Base-by-base conservation (phyloP, 139 green algal species). In the Choricystis sp. region DNA sequence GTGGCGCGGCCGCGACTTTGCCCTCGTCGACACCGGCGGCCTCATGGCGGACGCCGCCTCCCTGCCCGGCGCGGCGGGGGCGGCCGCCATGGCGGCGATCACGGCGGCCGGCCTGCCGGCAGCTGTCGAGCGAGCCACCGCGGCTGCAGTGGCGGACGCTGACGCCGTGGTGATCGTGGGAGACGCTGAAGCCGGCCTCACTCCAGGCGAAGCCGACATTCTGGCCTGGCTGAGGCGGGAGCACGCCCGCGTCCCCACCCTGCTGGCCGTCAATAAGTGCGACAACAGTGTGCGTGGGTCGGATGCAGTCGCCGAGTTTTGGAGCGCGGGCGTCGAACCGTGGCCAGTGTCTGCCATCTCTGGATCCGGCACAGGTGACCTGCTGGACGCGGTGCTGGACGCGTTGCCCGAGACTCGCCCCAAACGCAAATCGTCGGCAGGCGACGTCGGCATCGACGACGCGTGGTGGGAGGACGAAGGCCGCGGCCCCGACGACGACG, bases 261-360 rank as follows among this genome's bases (percentile, higher is more conserved):
- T 86, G n/a, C 78, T 98, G 65, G 89, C 84, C 5, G 85, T 98
- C 60, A 98, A 98, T 87, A 98, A 98, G 76, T 98, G 92, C 73
- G 92, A 98, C 59, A 95, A 85, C 62, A 64, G 61, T 1, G 66
- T 57, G 4, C 84, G 84, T 49, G 88, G 82, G 0, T 81, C 94
- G 66, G 55, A 76, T 49, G 79, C 91, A 71, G 80, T 80, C 1
- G 73, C 88, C 19, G 87, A 92, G 55, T 98, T 99, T 64, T 99
- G 93, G 93, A 64, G 70, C 26, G 60, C 88, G 31, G 89, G 89
- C 1, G 49, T 89, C 60, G 72, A 90, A 68, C 91, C 91, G 0
- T 59, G 85, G 20, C 62, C 90, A 0, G 76, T 99, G 29, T 97
- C 89, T 0, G 92, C 93, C 29, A 93, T 98, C 68, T 59, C 64